These are phyloP conservation scores for Cymbomonas tetramitiformis DNA, from an alignment of 139 green algal species.

Conservation along the genomic window DNA sequence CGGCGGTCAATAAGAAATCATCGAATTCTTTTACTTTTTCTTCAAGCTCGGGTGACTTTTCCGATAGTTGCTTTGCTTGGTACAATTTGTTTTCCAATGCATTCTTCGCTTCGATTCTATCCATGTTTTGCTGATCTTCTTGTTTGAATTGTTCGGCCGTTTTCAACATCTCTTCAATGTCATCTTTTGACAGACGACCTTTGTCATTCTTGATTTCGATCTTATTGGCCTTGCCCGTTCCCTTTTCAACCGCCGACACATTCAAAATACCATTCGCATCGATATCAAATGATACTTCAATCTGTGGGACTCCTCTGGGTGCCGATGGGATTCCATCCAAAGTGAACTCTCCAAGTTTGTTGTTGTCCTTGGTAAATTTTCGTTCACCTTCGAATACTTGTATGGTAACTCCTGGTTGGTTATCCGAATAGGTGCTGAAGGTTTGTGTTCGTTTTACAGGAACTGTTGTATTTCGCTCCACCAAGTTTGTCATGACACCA, in stretches of 20 bases:
- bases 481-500: conserved; percentile 13
- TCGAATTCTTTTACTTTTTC: conserved; percentile 70
- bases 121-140: conserved; percentile 80
- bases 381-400: conserved; percentile 24
- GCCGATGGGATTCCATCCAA: conserved; percentile 17
- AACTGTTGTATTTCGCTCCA: conserved; percentile 23
- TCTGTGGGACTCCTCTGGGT: conserved; percentile 13
- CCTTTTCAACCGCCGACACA: conserved; percentile 14
- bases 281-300: conserved; percentile 22
- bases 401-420: conserved; percentile 20
- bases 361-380: conserved; percentile 11
- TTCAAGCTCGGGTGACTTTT: conserved; percentile 60
- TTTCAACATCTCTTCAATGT: conserved; percentile 34
- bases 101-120: conserved; percentile 82
- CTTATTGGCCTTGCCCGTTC: conserved; percentile 10
- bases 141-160: conserved; percentile 68
- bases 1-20: conserved; percentile 67
- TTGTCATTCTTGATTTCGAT: conserved; percentile 15
- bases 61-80: conserved; percentile 52
- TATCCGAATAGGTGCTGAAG: conserved; percentile 27
- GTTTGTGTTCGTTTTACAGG: conserved; percentile 17
- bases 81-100: conserved; percentile 62
- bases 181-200: conserved; percentile 12
- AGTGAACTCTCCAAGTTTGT: conserved; percentile 23
- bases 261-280: conserved; percentile 21